Conservation (phyloP, 192 early-diverging fungal species). For the Linnemannia exigua region DNA sequence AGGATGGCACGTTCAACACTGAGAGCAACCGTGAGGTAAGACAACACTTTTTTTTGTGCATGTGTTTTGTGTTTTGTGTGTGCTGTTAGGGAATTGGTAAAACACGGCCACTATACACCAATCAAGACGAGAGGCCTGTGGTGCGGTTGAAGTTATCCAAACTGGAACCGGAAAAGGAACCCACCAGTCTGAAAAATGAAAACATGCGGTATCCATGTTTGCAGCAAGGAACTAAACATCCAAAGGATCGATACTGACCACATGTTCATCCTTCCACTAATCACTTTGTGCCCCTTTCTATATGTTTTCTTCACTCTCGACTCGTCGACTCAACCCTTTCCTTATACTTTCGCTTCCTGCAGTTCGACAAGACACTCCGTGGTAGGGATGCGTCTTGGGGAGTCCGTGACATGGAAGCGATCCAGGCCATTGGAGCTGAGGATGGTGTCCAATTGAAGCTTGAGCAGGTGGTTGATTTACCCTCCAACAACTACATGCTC, state of each 20-base stretch:
- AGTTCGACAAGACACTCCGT: conserved; percentile 47
- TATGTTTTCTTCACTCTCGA: neutral
- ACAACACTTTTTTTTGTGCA: neutral
- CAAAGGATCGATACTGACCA: too few species aligned
- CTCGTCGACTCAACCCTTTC: neutral
- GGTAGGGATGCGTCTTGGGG: conserved; percentile 45
- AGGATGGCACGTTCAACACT: conserved; percentile 27
- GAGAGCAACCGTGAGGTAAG: conserved; percentile 53
- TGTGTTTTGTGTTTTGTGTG: neutral
- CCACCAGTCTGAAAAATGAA: too few species aligned
- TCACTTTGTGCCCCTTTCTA: too few species aligned
- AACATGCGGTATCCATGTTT: too few species aligned
- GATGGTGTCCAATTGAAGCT: conserved; percentile 28
- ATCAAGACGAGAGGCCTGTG: neutral
- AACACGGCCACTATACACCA: too few species aligned
- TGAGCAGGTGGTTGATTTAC: conserved; percentile 32
- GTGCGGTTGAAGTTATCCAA: neutral
- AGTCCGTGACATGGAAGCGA: conserved; percentile 49
- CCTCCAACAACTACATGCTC: conserved; percentile 47
- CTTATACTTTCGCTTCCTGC: neutral
- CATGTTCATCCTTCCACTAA: too few species aligned
- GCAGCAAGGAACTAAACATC: too few species aligned
- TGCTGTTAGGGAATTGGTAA: neutral
- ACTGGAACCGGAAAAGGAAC: neutral
- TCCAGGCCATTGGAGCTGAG: conserved; percentile 23